A percentile compares a stretch with the other conserved stretches of the same genome.
These are phyloP conservation scores for Edaphochlamys debaryana DNA, from an alignment of 139 green algal species.

Conservation along the genomic window DNA sequence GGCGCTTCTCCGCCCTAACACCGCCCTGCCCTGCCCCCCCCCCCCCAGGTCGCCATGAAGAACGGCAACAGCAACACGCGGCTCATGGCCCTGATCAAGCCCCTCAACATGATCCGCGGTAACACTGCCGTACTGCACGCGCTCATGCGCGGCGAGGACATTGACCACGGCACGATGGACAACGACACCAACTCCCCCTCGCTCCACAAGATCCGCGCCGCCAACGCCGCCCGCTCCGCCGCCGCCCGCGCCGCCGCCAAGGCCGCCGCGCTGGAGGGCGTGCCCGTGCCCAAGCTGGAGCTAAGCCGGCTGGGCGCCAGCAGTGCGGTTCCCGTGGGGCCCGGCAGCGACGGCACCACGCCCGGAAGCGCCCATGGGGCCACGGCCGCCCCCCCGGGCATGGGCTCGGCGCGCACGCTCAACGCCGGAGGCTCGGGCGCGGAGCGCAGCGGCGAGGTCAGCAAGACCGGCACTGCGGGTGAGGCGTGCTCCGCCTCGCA, in stretches of 20 bases:
- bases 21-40: too few species aligned
- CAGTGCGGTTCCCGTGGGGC: not conserved
- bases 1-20: too few species aligned
- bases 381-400: not conserved
- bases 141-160: constrained; percentile 22
- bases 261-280: not conserved
- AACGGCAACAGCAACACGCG: constrained; percentile 33
- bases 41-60: constrained; percentile 45
- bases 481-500: too few species aligned
- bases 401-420: constrained; percentile 4
- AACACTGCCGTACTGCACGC: constrained; percentile 26
- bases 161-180: constrained; percentile 3
- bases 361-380: not conserved
- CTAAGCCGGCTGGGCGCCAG: not conserved
- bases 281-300: not conserved
- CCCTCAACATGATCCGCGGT: constrained; percentile 29
- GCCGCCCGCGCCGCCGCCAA: not conserved
- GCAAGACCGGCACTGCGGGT: too few species aligned
- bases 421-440: not conserved
- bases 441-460: too few species aligned
- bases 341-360: not conserved
- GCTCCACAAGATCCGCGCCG: not conserved
- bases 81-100: constrained; percentile 31
- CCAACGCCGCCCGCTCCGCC: not conserved
- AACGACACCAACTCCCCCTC: constrained; percentile 2